Evolutionary conservation across 345 rosid genomes (phyloP), one percentile per base, ranked within the genome.

Genomic region (Passiflora organensis): DNA sequence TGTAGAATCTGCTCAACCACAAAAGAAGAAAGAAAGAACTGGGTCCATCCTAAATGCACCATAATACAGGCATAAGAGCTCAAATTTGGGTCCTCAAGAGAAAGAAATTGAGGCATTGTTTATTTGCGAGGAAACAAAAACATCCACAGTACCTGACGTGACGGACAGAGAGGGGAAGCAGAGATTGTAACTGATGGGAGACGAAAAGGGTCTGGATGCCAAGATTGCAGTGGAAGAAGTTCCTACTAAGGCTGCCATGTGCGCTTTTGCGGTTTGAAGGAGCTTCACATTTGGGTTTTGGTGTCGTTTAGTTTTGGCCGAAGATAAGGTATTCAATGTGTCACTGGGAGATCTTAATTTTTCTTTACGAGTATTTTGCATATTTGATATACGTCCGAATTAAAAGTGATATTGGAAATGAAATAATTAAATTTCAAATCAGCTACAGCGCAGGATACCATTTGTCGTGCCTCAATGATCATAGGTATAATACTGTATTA

Each of bases 221-320:
- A 85, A 79, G 65, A 83, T 53, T 53, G 83, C 80, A 4, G 80
- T 16, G 18, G 82, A 73, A 59, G 77, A 72, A 63, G 86, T 55
- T 67, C 96, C 96, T 6, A 87, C 71, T n/a, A 75, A 62, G n/a
- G 91, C 95, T 28, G 34, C 34, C 97, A 89, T 80, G 63, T 53
- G 66, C n/a, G 16, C 41, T 47, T 10, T 32, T 36, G 55, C 9
- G 16, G 16, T n/a, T n/a, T 15, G 44, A 14, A 20, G 32, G 2
- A 44, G 57, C 19, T 62, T 25, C 41, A 24, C 23, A 59, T 54
- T 59, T 32, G 53, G 43, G 20, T n/a, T 56, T 51, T 47, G 54
- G 65, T 37, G 43, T 41, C 49, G 62, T 48, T 21, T 37, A 62
- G 68, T 72, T 51, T 39, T 72, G 43, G n/a, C 8, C 8, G 72